Percentiles rank a stretch among this genome's conserved stretches.
Evolutionary conservation across 208 protist species (phyloP).

Genomic region (Trichomonas tenax): DNA sequence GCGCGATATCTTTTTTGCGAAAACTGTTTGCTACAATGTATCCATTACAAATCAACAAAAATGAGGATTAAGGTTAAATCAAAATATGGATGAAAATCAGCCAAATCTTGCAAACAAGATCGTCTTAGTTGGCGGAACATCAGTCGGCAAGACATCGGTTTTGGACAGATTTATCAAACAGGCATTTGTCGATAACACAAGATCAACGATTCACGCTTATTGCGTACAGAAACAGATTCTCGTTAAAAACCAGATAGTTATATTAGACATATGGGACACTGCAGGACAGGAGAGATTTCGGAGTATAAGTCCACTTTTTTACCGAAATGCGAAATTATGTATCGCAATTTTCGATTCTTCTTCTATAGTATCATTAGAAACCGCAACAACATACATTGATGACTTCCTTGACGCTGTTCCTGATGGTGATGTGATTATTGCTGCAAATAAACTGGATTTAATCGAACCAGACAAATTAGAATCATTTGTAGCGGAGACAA

Average conservation of each 20-base stretch:
- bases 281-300: neutral
- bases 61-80: no score
- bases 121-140: neutral
- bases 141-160: neutral
- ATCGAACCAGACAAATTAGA: neutral
- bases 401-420: neutral
- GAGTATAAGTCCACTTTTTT: neutral
- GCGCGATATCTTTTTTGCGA: no score
- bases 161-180: neutral
- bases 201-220: neutral
- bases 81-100: no score
- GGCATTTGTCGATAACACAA: neutral
- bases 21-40: no score
- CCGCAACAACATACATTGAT: neutral
- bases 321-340: neutral
- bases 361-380: neutral
- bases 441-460: neutral
- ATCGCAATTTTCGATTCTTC: neutral
- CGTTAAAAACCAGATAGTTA: neutral
- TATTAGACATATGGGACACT: neutral
- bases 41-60: no score
- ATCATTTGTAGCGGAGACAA: neutral
- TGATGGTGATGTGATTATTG: neutral
- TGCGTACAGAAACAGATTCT: neutral
- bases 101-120: neutral